Percentiles rank a stretch among this genome's conserved stretches.
These are phyloP conservation scores for Backusella westeae DNA, from an alignment of 192 early-diverging fungal species.

Conservation along the genomic window DNA sequence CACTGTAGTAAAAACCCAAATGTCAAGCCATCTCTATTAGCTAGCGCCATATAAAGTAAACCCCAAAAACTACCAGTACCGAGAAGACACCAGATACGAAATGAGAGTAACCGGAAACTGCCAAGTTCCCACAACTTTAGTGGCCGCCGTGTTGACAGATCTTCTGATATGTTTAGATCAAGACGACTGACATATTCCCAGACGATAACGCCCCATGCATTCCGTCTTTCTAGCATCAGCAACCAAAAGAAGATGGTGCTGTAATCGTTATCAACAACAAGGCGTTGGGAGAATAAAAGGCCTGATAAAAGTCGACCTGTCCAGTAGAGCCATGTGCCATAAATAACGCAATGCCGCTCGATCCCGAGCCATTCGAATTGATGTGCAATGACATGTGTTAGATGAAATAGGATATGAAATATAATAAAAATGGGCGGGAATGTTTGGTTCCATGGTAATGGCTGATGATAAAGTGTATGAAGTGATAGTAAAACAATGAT, in stretches of 20 bases:
- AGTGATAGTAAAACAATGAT: constrained; percentile 23
- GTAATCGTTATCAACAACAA: constrained; percentile 33
- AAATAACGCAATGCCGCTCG: constrained; percentile 51
- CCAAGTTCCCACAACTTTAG: constrained; percentile 11
- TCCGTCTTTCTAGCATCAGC: constrained; percentile 44
- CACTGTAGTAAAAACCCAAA: constrained; percentile 23
- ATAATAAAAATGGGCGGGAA: constrained; percentile 34
- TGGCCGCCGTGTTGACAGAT: background rate
- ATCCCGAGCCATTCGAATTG: constrained; percentile 38
- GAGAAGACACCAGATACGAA: constrained; percentile 48
- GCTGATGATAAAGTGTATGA: constrained; percentile 16
- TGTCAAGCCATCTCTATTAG: constrained; percentile 26
- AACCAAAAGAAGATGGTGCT: constrained; percentile 45
- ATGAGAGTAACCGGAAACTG: constrained; percentile 23
- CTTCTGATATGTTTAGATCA: constrained; percentile 25
- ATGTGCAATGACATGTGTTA: constrained; percentile 43
- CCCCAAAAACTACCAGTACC: constrained; percentile 52
- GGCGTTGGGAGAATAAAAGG: constrained; percentile 42
- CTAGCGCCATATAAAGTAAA: constrained; percentile 35
- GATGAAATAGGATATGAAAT: constrained; percentile 41
- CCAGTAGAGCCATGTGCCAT: constrained; percentile 58
- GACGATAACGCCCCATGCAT: constrained; percentile 53
- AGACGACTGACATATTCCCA: constrained; percentile 52
- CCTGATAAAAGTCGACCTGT: constrained; percentile 51
- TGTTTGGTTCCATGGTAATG: constrained; percentile 26